A percentile compares a stretch with the other conserved stretches of the same genome.
phyloP scores from a whole-genome alignment of 2,329 filamentous ascomycete species.

The Verticillium tricorpus region DNA sequence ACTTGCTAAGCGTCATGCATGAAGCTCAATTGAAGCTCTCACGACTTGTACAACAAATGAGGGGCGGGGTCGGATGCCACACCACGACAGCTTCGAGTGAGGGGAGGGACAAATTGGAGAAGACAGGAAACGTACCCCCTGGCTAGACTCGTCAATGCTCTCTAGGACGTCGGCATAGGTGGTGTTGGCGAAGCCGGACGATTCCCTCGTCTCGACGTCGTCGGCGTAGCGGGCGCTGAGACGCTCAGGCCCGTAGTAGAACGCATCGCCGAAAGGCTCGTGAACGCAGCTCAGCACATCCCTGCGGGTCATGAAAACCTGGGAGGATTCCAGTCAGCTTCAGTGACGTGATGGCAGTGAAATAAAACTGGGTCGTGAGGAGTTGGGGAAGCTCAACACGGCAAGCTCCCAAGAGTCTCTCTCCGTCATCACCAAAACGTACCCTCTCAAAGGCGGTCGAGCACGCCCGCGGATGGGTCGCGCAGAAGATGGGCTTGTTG shows the following conservation, averaged over 20 bases:
- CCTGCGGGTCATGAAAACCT: conserved; percentile 95
- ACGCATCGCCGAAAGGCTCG: conserved; percentile 95
- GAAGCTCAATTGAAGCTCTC: conserved; percentile 3
- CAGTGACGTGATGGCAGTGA: not conserved
- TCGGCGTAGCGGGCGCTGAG: conserved; percentile 74
- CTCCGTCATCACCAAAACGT: conserved; percentile 24
- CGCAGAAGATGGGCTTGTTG: conserved; percentile 72
- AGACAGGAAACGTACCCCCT: conserved; percentile 56
- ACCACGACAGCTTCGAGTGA: conserved; percentile 6
- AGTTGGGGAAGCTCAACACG: not conserved
- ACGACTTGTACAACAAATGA: not conserved
- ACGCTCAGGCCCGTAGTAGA: conserved; percentile 91
- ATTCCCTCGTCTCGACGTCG: conserved; percentile 50
- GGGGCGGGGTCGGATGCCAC: not conserved
- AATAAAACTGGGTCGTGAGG: not conserved
- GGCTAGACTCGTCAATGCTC: conserved; percentile 64
- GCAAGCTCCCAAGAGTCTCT: not conserved
- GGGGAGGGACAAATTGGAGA: conserved; percentile 13
- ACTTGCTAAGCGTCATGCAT: not conserved
- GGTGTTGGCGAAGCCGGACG: conserved; percentile 63
- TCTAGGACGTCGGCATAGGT: conserved; percentile 78
- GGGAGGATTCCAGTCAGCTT: conserved; percentile 6
- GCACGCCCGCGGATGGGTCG: conserved; percentile 90
- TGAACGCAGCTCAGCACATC: conserved; percentile 80
- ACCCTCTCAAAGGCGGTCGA: conserved; percentile 97